These are phyloP conservation scores for Emmonsia crescens DNA, from an alignment of 2,329 filamentous ascomycete species.

Conservation along the genomic window DNA sequence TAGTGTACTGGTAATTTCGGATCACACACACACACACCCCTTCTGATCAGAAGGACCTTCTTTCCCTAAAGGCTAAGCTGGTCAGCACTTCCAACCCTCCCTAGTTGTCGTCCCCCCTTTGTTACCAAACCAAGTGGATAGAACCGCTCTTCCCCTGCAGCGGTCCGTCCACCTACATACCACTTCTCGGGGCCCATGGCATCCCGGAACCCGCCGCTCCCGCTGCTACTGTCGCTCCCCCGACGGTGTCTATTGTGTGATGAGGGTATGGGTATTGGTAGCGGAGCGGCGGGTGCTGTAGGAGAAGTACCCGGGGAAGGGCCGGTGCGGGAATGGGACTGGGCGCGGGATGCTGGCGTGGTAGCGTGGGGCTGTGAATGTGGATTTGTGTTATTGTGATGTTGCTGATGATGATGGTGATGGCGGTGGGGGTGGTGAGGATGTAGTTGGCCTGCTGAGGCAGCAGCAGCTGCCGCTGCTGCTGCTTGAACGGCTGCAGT, in stretches of 20 bases:
- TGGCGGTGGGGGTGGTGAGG: constrained; percentile 28
- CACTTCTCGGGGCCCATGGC: constrained; percentile 39
- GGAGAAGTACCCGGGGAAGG: constrained; percentile 20
- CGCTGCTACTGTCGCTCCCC: constrained; percentile 38
- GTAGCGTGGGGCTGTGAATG: constrained; percentile 15
- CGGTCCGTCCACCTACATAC: constrained; percentile 41
- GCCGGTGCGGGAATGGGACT: constrained; percentile 16
- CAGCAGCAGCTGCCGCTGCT: constrained; percentile 17
- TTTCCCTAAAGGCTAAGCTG: constrained; percentile 37
- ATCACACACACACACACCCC: neutral
- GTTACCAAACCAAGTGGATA: constrained; percentile 40
- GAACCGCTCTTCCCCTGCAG: constrained; percentile 38
- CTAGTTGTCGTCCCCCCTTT: constrained; percentile 31
- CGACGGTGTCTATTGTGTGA: constrained; percentile 31
- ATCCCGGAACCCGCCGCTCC: constrained; percentile 39
- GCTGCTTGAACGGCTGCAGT: constrained; percentile 28
- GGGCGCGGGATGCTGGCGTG: constrained; percentile 11
- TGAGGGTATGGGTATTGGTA: constrained; percentile 29
- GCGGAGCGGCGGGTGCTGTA: constrained; percentile 21
- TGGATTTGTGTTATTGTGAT: constrained; percentile 11
- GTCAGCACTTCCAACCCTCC: constrained; percentile 38
- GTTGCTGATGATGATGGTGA: constrained; percentile 31
- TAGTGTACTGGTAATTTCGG: neutral
- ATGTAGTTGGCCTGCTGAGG: constrained; percentile 16
- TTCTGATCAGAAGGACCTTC: too few relatives aligned